Evolutionary conservation across 2,329 filamentous ascomycete species (phyloP).

Genomic region (Talaromyces amestolkiae): DNA sequence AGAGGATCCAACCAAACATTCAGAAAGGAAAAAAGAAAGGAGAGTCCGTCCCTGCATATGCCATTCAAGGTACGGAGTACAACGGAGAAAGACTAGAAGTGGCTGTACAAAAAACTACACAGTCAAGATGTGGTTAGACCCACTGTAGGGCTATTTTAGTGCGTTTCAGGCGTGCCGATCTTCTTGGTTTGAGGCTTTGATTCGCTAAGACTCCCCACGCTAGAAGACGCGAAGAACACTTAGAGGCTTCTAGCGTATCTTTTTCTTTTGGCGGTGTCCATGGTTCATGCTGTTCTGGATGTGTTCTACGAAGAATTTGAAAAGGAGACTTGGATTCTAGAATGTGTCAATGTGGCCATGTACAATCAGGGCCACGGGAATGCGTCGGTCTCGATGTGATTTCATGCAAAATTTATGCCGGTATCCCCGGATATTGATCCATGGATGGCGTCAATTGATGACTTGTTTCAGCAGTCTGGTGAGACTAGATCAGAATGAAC

Average conservation of each 20-base stretch:
- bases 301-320: not conserved
- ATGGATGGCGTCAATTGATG: not conserved
- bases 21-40: not conserved
- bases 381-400: not conserved
- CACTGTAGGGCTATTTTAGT: not conserved
- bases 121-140: too few species aligned
- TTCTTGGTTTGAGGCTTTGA: not conserved
- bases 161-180: conserved; percentile 14
- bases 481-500: not conserved
- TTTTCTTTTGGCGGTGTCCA: not conserved
- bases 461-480: not conserved
- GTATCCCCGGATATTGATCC: not conserved
- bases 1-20: too few species aligned
- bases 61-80: not conserved
- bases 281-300: not conserved
- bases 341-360: not conserved
- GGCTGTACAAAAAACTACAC: not conserved
- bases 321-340: not conserved
- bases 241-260: not conserved
- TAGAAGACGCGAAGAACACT: conserved; percentile 8
- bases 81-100: not conserved
- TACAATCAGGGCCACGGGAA: not conserved
- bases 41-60: not conserved
- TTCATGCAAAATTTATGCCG: not conserved
- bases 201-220: not conserved